phyloP scores from a whole-genome alignment of 1,139 yeast species.

The Protomyces arabidopsidicola region DNA sequence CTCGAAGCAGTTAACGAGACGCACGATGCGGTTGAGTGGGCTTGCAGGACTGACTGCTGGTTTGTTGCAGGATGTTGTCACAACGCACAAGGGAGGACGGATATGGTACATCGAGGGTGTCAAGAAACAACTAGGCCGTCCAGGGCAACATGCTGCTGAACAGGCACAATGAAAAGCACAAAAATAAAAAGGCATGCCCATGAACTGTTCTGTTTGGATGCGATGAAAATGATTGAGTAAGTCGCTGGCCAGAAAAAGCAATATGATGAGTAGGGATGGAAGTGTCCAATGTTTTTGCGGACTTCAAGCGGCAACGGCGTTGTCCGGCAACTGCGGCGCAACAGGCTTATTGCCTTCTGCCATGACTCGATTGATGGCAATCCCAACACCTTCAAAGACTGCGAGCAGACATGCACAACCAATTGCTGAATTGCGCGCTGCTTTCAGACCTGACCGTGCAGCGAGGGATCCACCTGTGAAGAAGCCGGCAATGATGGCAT shows the following conservation, averaged over 20 bases:
- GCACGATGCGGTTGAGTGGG: slow-evolving; percentile 15
- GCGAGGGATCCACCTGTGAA: slow-evolving; percentile 98
- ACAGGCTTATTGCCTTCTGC: slow-evolving; percentile 76
- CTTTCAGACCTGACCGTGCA: slow-evolving; percentile 98
- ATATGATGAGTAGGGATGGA: background rate
- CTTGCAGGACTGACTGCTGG: slow-evolving; percentile 14
- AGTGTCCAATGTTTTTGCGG: background rate
- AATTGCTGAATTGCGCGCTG: slow-evolving; percentile 92
- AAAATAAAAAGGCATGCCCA: background rate
- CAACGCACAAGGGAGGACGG: slow-evolving; percentile 9
- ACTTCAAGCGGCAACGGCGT: slow-evolving; percentile 7
- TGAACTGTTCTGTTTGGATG: too few species aligned
- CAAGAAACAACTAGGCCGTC: background rate
- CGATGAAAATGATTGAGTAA: too few species aligned
- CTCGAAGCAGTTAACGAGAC: slow-evolving; percentile 13
- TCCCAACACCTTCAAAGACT: slow-evolving; percentile 96
- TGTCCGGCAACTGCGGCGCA: slow-evolving; percentile 37
- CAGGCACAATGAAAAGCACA: background rate
- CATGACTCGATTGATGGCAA: slow-evolving; percentile 86
- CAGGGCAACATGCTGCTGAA: background rate
- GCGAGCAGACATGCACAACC: slow-evolving; percentile 97
- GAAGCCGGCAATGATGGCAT: slow-evolving; percentile 96
- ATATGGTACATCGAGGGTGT: slow-evolving; percentile 9
- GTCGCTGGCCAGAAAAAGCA: too few species aligned
- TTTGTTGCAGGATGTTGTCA: slow-evolving; percentile 9